Conservation (phyloP, 1,284 basidiomycete species). For the Fomitopsis schrenkii region DNA sequence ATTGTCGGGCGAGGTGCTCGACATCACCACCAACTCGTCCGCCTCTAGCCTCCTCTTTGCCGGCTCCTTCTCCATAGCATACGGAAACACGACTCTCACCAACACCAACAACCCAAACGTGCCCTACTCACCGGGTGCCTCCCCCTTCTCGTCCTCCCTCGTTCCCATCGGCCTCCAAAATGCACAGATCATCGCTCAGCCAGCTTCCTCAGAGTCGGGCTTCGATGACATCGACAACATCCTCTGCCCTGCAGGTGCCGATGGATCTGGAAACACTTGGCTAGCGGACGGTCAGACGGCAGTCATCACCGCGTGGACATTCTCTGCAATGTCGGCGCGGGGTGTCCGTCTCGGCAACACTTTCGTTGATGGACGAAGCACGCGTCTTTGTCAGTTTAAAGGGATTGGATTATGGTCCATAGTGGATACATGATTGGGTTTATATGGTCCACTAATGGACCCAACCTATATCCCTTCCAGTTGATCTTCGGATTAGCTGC, state of each 20-base stretch:
- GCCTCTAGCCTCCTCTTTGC: constrained; percentile 79
- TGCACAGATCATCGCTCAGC: constrained; percentile 66
- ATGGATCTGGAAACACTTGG: constrained; percentile 84
- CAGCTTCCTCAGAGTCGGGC: constrained; percentile 58
- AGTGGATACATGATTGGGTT: too few relatives aligned
- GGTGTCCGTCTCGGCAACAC: constrained; percentile 93
- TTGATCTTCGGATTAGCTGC: too few relatives aligned
- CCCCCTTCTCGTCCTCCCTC: constrained; percentile 86
- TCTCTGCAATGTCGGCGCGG: constrained; percentile 65
- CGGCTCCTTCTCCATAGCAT: constrained; percentile 81
- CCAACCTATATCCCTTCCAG: too few relatives aligned
- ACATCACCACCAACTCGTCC: constrained; percentile 75
- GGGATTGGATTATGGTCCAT: too few relatives aligned
- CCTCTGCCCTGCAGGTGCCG: constrained; percentile 78
- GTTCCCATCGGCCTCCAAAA: constrained; percentile 78
- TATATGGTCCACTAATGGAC: too few relatives aligned
- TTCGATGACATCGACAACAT: constrained; percentile 74
- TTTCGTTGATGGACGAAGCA: constrained; percentile 75
- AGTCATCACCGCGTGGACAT: constrained; percentile 73
- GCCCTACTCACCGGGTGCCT: constrained; percentile 72
- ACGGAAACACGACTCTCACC: constrained; percentile 56
- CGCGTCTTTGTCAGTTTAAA: too few relatives aligned
- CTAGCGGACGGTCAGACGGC: constrained; percentile 71
- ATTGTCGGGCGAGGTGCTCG: constrained; percentile 74
- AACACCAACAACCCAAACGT: constrained; percentile 73